Evolutionary conservation across 345 rosid species (phyloP), one percentile per base, ranked within the genome.

Genomic region (Eucalyptus shirleyi): DNA sequence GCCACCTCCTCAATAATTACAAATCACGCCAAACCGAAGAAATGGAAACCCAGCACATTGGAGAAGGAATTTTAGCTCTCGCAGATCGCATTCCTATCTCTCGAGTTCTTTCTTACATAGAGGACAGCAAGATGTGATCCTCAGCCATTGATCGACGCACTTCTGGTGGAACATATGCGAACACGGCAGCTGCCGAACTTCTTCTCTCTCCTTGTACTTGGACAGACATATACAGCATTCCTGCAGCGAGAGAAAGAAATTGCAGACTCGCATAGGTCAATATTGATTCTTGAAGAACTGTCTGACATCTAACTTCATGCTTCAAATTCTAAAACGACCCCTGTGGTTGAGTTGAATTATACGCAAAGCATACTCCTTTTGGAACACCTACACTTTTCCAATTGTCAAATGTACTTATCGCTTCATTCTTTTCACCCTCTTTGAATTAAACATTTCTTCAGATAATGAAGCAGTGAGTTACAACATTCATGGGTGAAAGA

Each of bases 101-200:
- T 96, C 93, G 88, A 97, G 91, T 92, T 93, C 98, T 93, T 96
- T 97, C 91, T 98, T 98, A 89, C 99, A 98, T 81, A 97, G 98
- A 77, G 99, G 99, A 90, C 99, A 98, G 90, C 99, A 97, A 88
- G 99, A 98, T 59, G 96, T 95, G 40, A 98, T 97, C 88, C 94
- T 92, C 88, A 98, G 99, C 99, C 99, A 98, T 59, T 98, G 99
- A 94, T 98, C 99, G 80, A 97, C 99, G 87, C 99, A 98, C 82
- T 95, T 95, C 85, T 93, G 95, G 90, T 98, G 99, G 92, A 98
- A 98, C 81, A 94, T 91, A 88, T 98, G 99, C 42, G 97, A 96
- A 89, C 99, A 98, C 88, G 99, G 99, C 92, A 98, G 91, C 90
- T 94, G 90, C 90, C 96, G 94, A 90, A 98, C 95, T 89, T 98